phyloP scores from a whole-genome alignment of 345 rosid species.

The Citrus sinensis region DNA sequence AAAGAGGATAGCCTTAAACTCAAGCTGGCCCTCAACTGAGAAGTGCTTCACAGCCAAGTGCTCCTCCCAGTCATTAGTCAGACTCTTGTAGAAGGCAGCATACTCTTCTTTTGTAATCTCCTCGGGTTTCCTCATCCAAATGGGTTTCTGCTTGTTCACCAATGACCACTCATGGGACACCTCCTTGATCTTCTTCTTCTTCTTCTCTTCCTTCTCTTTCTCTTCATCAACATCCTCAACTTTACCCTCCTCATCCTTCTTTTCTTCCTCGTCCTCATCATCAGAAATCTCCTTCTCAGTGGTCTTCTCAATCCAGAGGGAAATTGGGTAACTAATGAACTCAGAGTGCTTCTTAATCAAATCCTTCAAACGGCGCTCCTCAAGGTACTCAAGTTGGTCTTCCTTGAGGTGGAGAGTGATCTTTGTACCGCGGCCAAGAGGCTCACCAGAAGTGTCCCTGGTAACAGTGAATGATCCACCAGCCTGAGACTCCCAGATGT shows the following conservation, averaged over 20 bases:
- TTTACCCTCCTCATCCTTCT: conserved; percentile 77
- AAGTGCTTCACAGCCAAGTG: conserved; percentile 87
- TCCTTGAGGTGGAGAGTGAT: conserved; percentile 72
- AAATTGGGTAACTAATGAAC: conserved; percentile 84
- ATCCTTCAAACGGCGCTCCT: conserved; percentile 85
- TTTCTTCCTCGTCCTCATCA: conserved; percentile 87
- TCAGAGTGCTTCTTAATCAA: conserved; percentile 93
- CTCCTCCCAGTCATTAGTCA: conserved; percentile 95
- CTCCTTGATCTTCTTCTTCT: conserved; percentile 90
- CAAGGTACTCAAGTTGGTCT: conserved; percentile 87
- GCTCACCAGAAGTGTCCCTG: conserved; percentile 66
- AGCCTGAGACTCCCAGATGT: conserved; percentile 91
- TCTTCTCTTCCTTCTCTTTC: conserved; percentile 68
- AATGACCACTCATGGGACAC: conserved; percentile 84
- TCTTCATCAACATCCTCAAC: conserved; percentile 86
- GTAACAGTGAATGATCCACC: conserved; percentile 90
- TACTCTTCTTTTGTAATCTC: conserved; percentile 88
- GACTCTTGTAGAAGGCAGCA: conserved; percentile 90
- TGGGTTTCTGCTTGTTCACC: conserved; percentile 91
- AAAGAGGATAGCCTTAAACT: conserved; percentile 86
- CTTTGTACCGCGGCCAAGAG: conserved; percentile 80
- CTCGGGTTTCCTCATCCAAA: conserved; percentile 97
- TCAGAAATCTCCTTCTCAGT: conserved; percentile 84
- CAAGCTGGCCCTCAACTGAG: conserved; percentile 94
- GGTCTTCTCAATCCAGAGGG: conserved; percentile 87